A percentile compares a stretch with the other conserved stretches of the same genome.
phyloP scores from a whole-genome alignment of 805 yeast genomes.

The Candida quercuum region DNA sequence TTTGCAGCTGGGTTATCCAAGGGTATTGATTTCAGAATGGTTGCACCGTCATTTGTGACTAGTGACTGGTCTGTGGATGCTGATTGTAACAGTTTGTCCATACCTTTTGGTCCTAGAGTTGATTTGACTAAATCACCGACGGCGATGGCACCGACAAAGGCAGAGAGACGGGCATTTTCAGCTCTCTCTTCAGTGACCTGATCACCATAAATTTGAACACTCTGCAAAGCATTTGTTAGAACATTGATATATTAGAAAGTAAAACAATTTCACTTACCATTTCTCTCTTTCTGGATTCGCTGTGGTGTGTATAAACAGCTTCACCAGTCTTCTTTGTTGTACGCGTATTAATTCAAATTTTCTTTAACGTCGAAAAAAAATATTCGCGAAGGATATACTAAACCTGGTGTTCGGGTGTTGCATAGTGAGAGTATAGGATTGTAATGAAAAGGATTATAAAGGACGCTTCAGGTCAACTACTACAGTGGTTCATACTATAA shows the following conservation, averaged over 20 bases:
- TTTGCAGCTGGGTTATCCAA: constrained; percentile 97
- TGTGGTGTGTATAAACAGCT: too few species aligned
- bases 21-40: constrained; percentile 89
- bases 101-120: constrained; percentile 96
- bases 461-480: too few species aligned
- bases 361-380: constrained; percentile 1
- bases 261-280: neutral
- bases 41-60: constrained; percentile 98
- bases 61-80: constrained; percentile 72
- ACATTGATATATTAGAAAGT: neutral
- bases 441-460: too few species aligned
- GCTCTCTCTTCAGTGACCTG: constrained; percentile 97
- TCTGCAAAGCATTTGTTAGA: constrained; percentile 18
- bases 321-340: too few species aligned
- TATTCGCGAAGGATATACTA: neutral
- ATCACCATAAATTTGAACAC: constrained; percentile 91
- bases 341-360: neutral
- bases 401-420: constrained; percentile 1
- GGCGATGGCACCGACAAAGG: constrained; percentile 98
- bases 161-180: constrained; percentile 94
- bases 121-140: constrained; percentile 96
- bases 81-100: constrained; percentile 92
- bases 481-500: too few species aligned
- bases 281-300: neutral
- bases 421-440: too few species aligned